Percentiles rank a stretch among this genome's conserved stretches.
Evolutionary conservation across 352 stramenopile genomes (phyloP).

Genomic region (Lagenidium sp.): DNA sequence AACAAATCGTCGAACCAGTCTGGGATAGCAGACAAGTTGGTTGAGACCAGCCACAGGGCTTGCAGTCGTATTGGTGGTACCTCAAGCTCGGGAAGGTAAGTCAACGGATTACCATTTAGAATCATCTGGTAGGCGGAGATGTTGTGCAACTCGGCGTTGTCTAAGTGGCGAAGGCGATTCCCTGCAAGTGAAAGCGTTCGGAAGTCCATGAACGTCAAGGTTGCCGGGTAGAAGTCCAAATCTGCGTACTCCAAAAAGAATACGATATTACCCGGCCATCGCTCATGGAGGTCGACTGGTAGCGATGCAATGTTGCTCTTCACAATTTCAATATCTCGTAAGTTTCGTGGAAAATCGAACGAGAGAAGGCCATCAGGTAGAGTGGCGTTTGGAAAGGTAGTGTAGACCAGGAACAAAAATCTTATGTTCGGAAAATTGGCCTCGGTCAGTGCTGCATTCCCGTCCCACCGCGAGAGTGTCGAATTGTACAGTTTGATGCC

Average conservation of each 20-base stretch:
- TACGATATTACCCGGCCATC: background rate
- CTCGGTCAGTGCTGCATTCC: background rate
- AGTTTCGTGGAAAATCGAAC: background rate
- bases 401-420: background rate
- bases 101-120: background rate
- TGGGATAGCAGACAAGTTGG: background rate
- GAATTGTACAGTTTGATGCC: background rate
- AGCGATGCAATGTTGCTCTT: background rate
- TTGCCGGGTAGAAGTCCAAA: background rate
- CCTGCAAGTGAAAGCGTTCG: background rate
- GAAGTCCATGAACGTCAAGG: background rate
- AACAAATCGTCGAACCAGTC: background rate
- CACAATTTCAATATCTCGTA: background rate
- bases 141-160: background rate
- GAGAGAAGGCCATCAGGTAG: background rate
- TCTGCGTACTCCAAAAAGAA: background rate
- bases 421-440: background rate
- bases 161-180: background rate
- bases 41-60: background rate
- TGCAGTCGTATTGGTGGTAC: background rate
- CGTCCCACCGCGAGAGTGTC: background rate
- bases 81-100: background rate
- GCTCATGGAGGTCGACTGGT: background rate
- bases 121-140: background rate
- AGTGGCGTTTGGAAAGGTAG: background rate